These are phyloP conservation scores for Nitzschia sp. DNA, from an alignment of 108 stramenopile species.

Conservation along the genomic window DNA sequence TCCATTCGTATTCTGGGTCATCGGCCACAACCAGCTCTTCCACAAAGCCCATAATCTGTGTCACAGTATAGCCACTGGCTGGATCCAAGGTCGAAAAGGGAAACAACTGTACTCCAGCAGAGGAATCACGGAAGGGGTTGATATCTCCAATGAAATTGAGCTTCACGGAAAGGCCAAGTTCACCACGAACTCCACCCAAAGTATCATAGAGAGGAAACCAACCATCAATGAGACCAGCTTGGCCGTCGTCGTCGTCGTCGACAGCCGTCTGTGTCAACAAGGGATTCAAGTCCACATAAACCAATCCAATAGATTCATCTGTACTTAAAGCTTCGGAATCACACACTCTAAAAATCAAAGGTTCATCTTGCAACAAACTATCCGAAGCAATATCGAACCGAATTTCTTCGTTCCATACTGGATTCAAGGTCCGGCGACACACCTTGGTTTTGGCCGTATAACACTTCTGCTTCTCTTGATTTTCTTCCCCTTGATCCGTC, in stretches of 20 bases:
- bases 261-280: conserved; percentile 81
- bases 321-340: conserved; percentile 47
- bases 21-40: conserved; percentile 97
- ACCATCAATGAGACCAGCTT: conserved; percentile 70
- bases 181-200: conserved; percentile 85
- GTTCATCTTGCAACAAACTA: conserved; percentile 94
- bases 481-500: conserved; percentile 60
- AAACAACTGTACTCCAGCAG: conserved; percentile 94
- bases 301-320: conserved; percentile 80
- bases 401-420: conserved; percentile 92
- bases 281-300: conserved; percentile 96
- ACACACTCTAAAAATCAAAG: conserved; percentile 91
- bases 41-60: conserved; percentile 92
- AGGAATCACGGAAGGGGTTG: conserved; percentile 93
- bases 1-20: conserved; percentile 95
- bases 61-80: conserved; percentile 65
- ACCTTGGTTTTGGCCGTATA: conserved; percentile 84
- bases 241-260: conserved; percentile 24
- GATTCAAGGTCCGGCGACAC: conserved; percentile 68
- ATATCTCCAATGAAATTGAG: conserved; percentile 93
- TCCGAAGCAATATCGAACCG: conserved; percentile 95
- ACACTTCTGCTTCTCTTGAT: conserved; percentile 61
- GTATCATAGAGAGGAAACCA: conserved; percentile 97
- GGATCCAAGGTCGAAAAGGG: conserved; percentile 87
- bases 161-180: conserved; percentile 85